phyloP scores from a whole-genome alignment of 2,329 filamentous ascomycete species.

The Hirsutella minnesotensis region DNA sequence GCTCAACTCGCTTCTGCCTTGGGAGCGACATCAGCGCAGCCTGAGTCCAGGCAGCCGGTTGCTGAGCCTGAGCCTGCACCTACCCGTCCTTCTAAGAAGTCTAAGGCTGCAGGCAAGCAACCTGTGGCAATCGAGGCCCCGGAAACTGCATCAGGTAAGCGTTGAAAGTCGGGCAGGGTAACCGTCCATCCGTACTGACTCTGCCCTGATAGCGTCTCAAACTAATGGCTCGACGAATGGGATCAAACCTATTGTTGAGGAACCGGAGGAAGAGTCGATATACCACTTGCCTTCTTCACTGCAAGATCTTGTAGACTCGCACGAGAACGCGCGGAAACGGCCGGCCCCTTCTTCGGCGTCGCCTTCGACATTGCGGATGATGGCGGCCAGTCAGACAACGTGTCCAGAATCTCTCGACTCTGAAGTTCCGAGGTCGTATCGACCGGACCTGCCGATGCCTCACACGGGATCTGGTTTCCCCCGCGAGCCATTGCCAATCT shows the following conservation, averaged over 20 bases:
- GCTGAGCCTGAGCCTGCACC: conserved; percentile 15
- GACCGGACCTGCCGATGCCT: conserved; percentile 68
- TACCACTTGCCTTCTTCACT: conserved; percentile 85
- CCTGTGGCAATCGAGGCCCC: conserved; percentile 26
- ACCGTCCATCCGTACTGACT: neutral
- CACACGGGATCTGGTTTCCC: conserved; percentile 73
- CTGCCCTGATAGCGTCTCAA: conserved; percentile 21
- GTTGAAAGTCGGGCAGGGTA: neutral
- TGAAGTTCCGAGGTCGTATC: conserved; percentile 73
- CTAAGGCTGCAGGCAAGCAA: conserved; percentile 33
- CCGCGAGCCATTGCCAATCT: conserved; percentile 80
- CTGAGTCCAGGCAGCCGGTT: conserved; percentile 20
- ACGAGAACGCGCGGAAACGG: conserved; percentile 69
- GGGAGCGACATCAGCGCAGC: conserved; percentile 13
- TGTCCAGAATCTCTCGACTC: conserved; percentile 68
- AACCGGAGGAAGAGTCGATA: conserved; percentile 61
- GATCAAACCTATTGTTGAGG: conserved; percentile 30
- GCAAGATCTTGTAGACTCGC: conserved; percentile 83
- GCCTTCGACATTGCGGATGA: conserved; percentile 58
- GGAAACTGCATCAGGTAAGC: conserved; percentile 33
- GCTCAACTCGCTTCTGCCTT: conserved; percentile 28
- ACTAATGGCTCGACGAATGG: conserved; percentile 43
- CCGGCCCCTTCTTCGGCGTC: conserved; percentile 48
- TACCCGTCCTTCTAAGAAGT: conserved; percentile 22
- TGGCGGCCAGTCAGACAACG: conserved; percentile 60